These are phyloP conservation scores for Aquilaria yunnanensis DNA, from an alignment of 345 rosid genomes.

Conservation along the genomic window DNA sequence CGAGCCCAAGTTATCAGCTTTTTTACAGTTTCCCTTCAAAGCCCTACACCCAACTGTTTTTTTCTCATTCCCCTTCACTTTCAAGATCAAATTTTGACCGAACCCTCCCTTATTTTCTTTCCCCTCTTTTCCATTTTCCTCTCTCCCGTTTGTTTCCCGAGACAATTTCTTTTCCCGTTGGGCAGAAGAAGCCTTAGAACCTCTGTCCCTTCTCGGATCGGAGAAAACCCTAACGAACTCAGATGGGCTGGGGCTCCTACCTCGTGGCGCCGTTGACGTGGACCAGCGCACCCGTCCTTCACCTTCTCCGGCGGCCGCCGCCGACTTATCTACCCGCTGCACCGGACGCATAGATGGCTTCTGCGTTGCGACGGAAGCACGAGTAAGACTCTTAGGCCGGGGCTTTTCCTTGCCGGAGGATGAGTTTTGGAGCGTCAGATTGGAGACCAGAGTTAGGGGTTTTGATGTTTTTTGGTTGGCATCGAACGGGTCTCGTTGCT, in stretches of 20 bases:
- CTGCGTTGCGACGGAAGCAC: slow-evolving; percentile 35
- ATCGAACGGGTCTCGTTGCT: slow-evolving; percentile 45
- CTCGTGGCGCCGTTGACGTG: slow-evolving; percentile 58
- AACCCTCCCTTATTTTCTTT: slow-evolving; percentile 30
- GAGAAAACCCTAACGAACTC: slow-evolving; percentile 50
- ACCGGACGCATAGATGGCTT: slow-evolving; percentile 51
- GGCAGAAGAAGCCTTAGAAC: slow-evolving; percentile 17
- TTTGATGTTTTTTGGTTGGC: slow-evolving; percentile 31
- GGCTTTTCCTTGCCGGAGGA: slow-evolving; percentile 55
- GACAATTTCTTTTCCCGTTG: slow-evolving; percentile 19
- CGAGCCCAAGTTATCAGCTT: slow-evolving; percentile 17
- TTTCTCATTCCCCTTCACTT: slow-evolving; percentile 23
- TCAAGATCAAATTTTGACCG: slow-evolving; percentile 18
- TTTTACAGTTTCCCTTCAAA: slow-evolving; percentile 13
- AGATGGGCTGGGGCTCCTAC: slow-evolving; percentile 83
- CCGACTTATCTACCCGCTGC: slow-evolving; percentile 52
- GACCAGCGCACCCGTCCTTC: slow-evolving; percentile 46
- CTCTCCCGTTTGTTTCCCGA: slow-evolving; percentile 10
- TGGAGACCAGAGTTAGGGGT: slow-evolving; percentile 41
- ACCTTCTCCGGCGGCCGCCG: slow-evolving; percentile 20
- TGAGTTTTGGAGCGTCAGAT: slow-evolving; percentile 33
- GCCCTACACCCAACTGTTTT: slow-evolving; percentile 14
- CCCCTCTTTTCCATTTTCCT: slow-evolving; percentile 13
- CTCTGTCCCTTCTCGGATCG: slow-evolving; percentile 38
- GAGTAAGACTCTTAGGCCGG: slow-evolving; percentile 19